Conservation (phyloP, 371 early-diverging fungal genomes). For the Homolaphlyctis polyrhiza region DNA sequence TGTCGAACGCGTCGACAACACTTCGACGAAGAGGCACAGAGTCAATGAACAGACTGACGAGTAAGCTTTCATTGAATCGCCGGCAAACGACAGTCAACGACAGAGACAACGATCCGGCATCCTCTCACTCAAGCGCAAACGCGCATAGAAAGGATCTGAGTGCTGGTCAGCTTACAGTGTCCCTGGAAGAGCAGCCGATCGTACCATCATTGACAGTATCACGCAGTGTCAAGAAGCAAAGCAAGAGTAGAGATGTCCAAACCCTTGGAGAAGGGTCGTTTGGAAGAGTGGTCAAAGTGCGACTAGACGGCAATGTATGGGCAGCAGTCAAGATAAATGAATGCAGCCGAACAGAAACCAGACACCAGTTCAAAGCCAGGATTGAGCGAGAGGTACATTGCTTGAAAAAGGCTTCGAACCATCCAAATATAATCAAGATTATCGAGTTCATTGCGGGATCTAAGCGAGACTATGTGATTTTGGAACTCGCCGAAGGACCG, state of each 20-base stretch:
- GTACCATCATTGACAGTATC: too few relatives aligned
- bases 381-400: slow-evolving; percentile 4
- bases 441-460: slow-evolving; percentile 6
- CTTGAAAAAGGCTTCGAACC: slow-evolving; percentile 7
- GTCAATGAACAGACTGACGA: too few relatives aligned
- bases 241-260: slow-evolving; percentile 2
- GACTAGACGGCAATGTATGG: background rate
- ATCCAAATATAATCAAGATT: slow-evolving; percentile 9
- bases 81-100: too few relatives aligned
- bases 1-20: too few relatives aligned
- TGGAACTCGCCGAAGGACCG: slow-evolving; percentile 10
- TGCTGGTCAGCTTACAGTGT: too few relatives aligned
- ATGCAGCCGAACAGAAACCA: background rate
- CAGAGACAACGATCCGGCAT: too few relatives aligned
- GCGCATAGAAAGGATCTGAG: too few relatives aligned
- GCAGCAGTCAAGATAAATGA: slow-evolving; percentile 13
- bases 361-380: slow-evolving; percentile 5
- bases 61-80: too few relatives aligned
- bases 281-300: slow-evolving; percentile 9
- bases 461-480: slow-evolving; percentile 1
- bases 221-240: slow-evolving; percentile 6
- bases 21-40: too few relatives aligned
- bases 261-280: slow-evolving; percentile 12
- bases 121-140: too few relatives aligned
- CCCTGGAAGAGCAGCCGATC: too few relatives aligned